A percentile compares a stretch with the other conserved stretches of the same genome.
These are phyloP conservation scores for Pestalotiopsis sp. DNA, from an alignment of 2,329 filamentous ascomycete genomes.

Conservation along the genomic window DNA sequence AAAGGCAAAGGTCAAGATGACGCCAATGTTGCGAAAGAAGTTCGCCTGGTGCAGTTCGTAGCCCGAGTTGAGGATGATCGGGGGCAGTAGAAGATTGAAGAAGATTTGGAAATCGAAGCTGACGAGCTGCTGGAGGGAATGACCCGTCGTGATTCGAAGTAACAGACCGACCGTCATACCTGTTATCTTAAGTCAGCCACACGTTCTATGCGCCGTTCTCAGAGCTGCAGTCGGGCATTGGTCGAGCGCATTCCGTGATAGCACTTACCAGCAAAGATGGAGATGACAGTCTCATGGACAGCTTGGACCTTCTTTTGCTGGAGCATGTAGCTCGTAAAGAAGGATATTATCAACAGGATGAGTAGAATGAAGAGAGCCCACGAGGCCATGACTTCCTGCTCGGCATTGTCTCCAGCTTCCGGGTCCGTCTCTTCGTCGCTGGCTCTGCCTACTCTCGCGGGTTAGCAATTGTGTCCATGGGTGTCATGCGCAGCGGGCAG, in stretches of 20 bases:
- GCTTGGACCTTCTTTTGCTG: slow-evolving; percentile 97
- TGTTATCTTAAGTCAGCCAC: slow-evolving; percentile 33
- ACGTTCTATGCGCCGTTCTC: background rate
- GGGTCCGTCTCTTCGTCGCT: slow-evolving; percentile 49
- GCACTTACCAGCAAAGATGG: slow-evolving; percentile 83
- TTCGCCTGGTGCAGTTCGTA: slow-evolving; percentile 98
- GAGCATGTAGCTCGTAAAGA: slow-evolving; percentile 96
- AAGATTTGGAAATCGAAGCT: slow-evolving; percentile 99
- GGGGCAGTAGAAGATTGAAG: slow-evolving; percentile 97
- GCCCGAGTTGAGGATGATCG: slow-evolving; percentile 94
- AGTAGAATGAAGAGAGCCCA: slow-evolving; percentile 98
- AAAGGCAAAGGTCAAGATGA: slow-evolving; percentile 96
- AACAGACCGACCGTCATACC: slow-evolving; percentile 95
- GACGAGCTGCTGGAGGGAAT: slow-evolving; percentile 85
- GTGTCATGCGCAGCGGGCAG: background rate
- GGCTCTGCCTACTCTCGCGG: slow-evolving; percentile 38
- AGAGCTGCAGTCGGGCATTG: slow-evolving; percentile 13
- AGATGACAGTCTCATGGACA: slow-evolving; percentile 96
- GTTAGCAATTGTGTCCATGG: slow-evolving; percentile 17
- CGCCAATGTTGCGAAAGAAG: slow-evolving; percentile 98
- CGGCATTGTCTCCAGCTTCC: slow-evolving; percentile 69
- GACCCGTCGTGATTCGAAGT: slow-evolving; percentile 77
- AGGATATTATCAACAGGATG: slow-evolving; percentile 86
- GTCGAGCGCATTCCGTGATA: slow-evolving; percentile 2
- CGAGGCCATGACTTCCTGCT: slow-evolving; percentile 94